Evolutionary conservation across 1,284 basidiomycete species (phyloP).

Genomic region (Pseudozyma sp.): DNA sequence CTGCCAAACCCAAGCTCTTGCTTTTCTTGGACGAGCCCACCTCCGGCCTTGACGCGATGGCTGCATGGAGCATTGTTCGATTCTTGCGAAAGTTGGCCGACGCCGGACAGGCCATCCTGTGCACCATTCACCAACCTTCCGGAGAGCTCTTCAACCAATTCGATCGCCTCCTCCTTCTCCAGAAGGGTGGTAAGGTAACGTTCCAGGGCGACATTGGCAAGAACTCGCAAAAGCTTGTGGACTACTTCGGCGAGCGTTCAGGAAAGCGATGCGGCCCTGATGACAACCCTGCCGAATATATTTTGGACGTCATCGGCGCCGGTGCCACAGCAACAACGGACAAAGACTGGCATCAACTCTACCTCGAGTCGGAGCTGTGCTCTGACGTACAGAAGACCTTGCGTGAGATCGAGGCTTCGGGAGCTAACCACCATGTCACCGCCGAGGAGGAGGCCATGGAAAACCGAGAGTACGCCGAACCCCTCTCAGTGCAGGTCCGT

Average conservation of each 20-base stretch:
- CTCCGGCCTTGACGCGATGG: slow-evolving; percentile 56
- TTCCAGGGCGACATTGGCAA: slow-evolving; percentile 79
- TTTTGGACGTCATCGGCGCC: slow-evolving; percentile 64
- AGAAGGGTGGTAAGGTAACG: slow-evolving; percentile 59
- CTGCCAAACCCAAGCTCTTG: slow-evolving; percentile 59
- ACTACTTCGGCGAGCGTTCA: slow-evolving; percentile 79
- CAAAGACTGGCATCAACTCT: slow-evolving; percentile 62
- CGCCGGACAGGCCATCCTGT: slow-evolving; percentile 66
- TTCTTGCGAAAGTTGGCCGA: slow-evolving; percentile 68
- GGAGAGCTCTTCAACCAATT: slow-evolving; percentile 60
- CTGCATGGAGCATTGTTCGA: slow-evolving; percentile 60
- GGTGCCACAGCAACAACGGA: slow-evolving; percentile 60
- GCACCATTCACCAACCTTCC: slow-evolving; percentile 70
- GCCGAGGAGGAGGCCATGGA: slow-evolving; percentile 55
- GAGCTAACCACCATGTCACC: slow-evolving; percentile 4
- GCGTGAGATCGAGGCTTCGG: slow-evolving; percentile 14
- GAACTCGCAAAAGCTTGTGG: slow-evolving; percentile 74
- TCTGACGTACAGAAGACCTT: slow-evolving; percentile 37
- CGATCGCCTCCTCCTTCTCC: slow-evolving; percentile 57
- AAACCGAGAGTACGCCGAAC: slow-evolving; percentile 62
- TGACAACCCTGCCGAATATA: slow-evolving; percentile 63
- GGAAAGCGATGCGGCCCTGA: slow-evolving; percentile 70
- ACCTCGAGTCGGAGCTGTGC: slow-evolving; percentile 43
- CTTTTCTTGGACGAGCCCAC: slow-evolving; percentile 67
- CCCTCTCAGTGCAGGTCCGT: slow-evolving; percentile 54